Base-by-base conservation (phyloP, 306 rosid genomes). In the Fragaria ananassa region DNA sequence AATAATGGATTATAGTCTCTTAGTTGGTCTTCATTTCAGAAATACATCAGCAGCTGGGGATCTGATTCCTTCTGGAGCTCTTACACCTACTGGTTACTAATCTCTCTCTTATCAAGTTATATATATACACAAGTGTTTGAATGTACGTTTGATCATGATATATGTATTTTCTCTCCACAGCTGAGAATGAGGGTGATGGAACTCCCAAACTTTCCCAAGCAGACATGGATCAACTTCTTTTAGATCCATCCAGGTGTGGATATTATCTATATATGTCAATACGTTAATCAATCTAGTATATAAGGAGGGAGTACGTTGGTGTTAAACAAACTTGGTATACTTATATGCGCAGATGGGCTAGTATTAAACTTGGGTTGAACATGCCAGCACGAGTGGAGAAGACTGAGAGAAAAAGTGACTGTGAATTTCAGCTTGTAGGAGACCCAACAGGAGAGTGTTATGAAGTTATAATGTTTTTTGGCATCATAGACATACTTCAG, bases 401-500 rank as follows among this genome's bases (percentile, higher is more conserved):
- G 79, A 90, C 97, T 0, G 76, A 87, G 61, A 90, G 97, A 85
- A 90, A 77, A 82, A 79, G 69, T 18, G 94, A 83, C 8, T 44
- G 68, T 4, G 97, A 90, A 78, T 60, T 81, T 72, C 94, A 91
- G 51, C 87, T 91, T 4, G 82, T 89, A 23, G 96, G 93, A 81
- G 91, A 94, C 35, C 96, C 97, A 69, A 88, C 90, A 27, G 98
- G 92, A 67, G 96, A 94, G 71, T 90, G 71, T 61, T 91, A 94
- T 63, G 89, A 90, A 31, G 98, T 87, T 67, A 79, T 84, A 19
- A 83, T 94, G 84, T 86, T 87, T 73, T 93, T 91, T 75, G 97
- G 96, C 10, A 68, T 94, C 79, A 94, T 94, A 77, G 98, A 94
- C 89, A 94, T 91, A 62, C 98, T 93, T 82, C 98, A 94, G 81